A percentile compares a stretch with the other conserved stretches of the same genome.
Conservation (phyloP, 2,329 filamentous ascomycete species). For the Bretziella fagacearum region DNA sequence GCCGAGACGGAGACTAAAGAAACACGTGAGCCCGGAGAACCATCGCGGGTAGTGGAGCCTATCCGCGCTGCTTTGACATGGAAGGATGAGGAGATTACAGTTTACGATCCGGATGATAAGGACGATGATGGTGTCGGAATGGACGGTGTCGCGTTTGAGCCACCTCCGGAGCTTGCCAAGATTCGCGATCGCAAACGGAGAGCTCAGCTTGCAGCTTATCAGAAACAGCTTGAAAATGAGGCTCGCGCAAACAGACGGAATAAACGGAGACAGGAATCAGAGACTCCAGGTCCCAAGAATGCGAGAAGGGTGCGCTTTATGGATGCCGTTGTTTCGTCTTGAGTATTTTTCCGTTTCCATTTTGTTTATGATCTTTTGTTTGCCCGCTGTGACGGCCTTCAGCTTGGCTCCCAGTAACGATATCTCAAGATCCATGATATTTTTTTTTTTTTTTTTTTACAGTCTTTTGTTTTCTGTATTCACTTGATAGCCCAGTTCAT, state of each 20-base stretch:
- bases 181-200: slow-evolving; percentile 38
- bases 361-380: not conserved
- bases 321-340: slow-evolving; percentile 3
- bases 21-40: slow-evolving; percentile 19
- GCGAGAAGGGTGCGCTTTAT: slow-evolving; percentile 11
- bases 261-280: slow-evolving; percentile 9
- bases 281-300: not conserved
- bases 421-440: too few species aligned
- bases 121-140: slow-evolving; percentile 52
- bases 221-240: slow-evolving; percentile 42
- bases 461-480: not conserved
- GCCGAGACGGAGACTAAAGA: slow-evolving; percentile 11
- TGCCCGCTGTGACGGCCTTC: not conserved
- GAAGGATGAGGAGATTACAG: slow-evolving; percentile 51
- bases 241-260: slow-evolving; percentile 28
- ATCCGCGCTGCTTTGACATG: slow-evolving; percentile 44
- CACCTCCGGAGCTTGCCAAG: slow-evolving; percentile 43
- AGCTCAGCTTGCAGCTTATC: slow-evolving; percentile 46
- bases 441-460: too few species aligned
- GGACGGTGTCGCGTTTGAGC: slow-evolving; percentile 51
- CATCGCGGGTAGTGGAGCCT: slow-evolving; percentile 19
- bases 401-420: not conserved
- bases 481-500: not conserved
- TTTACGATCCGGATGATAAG: slow-evolving; percentile 46
- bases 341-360: not conserved